Evolutionary conservation across 371 early-diverging fungal species (phyloP).

Genomic region (Apophysomyces elegans): DNA sequence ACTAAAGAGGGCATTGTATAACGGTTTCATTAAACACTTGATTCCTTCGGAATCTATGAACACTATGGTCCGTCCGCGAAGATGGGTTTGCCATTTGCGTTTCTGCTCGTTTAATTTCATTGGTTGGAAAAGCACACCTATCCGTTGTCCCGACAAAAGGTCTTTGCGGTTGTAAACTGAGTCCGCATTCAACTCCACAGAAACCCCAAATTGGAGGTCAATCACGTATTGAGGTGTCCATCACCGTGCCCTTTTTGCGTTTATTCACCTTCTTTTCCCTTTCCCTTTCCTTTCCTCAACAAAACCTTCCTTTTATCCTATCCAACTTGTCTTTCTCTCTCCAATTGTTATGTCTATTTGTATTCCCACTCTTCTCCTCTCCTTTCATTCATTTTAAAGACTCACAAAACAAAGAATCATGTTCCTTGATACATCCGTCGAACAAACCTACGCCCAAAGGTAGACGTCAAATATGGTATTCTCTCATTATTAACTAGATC

Average conservation of each 20-base stretch:
- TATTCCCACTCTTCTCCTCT: background rate
- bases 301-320: background rate
- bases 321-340: background rate
- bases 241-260: background rate
- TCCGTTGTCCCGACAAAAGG: no score
- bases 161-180: no score
- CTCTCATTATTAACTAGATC: background rate
- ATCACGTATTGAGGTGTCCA: background rate
- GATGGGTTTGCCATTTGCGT: no score
- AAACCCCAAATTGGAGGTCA: background rate
- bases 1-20: no score
- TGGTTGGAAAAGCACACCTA: no score
- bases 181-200: no score
- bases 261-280: background rate
- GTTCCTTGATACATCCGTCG: background rate
- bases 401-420: background rate
- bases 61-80: no score
- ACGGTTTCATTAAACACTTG: no score
- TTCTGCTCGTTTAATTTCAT: no score
- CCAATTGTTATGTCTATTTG: slow-evolving; percentile 1
- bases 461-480: background rate
- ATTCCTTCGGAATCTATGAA: no score
- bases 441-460: slow-evolving; percentile 1
- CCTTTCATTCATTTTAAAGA: background rate
- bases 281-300: slow-evolving; percentile 2